Evolutionary conservation across 306 rosid genomes (phyloP).

Genomic region (Acacia melanoxylon): DNA sequence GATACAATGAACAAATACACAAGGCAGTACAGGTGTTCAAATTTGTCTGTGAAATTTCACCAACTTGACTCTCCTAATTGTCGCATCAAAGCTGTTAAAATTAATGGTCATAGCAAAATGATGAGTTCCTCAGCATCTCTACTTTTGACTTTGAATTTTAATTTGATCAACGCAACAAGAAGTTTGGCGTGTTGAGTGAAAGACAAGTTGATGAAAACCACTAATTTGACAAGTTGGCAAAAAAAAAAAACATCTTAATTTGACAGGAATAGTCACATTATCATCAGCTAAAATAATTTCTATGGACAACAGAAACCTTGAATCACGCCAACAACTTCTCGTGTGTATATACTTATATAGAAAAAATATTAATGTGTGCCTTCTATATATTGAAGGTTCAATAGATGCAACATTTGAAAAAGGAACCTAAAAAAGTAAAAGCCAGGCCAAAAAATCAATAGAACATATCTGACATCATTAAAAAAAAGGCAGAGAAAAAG

Average conservation of each 20-base stretch:
- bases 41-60: not conserved
- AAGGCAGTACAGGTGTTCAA: not conserved
- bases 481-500: not conserved
- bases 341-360: not conserved
- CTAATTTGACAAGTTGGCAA: no score
- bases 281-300: not conserved
- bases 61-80: not conserved
- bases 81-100: not conserved
- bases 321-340: not conserved
- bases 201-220: not conserved
- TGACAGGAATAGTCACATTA: not conserved
- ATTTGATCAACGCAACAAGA: not conserved
- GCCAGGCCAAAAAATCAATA: not conserved
- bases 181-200: not conserved
- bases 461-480: not conserved
- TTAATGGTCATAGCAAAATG: not conserved
- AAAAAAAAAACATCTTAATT: not conserved
- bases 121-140: not conserved
- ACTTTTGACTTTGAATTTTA: not conserved
- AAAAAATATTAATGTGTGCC: no score
- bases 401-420: no score
- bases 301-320: not conserved
- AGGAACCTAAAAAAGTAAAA: not conserved
- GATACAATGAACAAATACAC: not conserved
- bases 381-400: no score